A percentile compares a stretch with the other conserved stretches of the same genome.
phyloP scores from a whole-genome alignment of 345 rosid species.

The Microcos paniculata region DNA sequence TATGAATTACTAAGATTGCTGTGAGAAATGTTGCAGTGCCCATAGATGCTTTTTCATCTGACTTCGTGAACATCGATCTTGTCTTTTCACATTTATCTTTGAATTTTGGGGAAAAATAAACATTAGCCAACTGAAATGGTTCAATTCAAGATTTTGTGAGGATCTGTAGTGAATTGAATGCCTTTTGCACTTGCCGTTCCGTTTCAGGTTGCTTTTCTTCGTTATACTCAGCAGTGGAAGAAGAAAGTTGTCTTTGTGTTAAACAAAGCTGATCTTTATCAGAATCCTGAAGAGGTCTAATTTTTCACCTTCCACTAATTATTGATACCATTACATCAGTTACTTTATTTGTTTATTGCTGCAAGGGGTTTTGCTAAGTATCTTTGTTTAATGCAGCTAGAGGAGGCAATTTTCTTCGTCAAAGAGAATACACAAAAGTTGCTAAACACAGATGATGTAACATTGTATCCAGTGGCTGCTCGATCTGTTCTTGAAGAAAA shows the following conservation, averaged over 20 bases:
- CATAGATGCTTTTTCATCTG: neutral
- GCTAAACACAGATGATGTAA: slow-evolving; percentile 68
- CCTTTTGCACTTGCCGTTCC: neutral
- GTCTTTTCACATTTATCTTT: neutral
- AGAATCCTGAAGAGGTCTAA: slow-evolving; percentile 67
- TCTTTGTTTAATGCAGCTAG: slow-evolving; percentile 58
- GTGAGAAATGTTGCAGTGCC: neutral
- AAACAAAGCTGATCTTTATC: slow-evolving; percentile 91
- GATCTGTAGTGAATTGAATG: slow-evolving; percentile 1
- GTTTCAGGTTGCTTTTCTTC: slow-evolving; percentile 85
- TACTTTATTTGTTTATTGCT: slow-evolving; percentile 7
- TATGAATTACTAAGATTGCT: neutral
- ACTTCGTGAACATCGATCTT: neutral
- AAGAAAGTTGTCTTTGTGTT: slow-evolving; percentile 88
- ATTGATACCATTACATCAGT: slow-evolving; percentile 7
- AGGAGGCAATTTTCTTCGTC: slow-evolving; percentile 79
- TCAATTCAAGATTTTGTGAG: neutral
- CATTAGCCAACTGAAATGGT: neutral
- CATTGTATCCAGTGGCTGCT: slow-evolving; percentile 80
- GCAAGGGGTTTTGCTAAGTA: slow-evolving; percentile 1
- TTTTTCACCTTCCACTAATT: slow-evolving; percentile 19
- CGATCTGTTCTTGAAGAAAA: slow-evolving; percentile 82
- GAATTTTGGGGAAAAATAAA: neutral
- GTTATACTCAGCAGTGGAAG: slow-evolving; percentile 92
- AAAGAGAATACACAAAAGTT: slow-evolving; percentile 73